Percentiles rank a stretch among this genome's conserved stretches.
These are phyloP conservation scores for Metschnikowia similis DNA, from an alignment of 805 yeast genomes.

Conservation along the genomic window DNA sequence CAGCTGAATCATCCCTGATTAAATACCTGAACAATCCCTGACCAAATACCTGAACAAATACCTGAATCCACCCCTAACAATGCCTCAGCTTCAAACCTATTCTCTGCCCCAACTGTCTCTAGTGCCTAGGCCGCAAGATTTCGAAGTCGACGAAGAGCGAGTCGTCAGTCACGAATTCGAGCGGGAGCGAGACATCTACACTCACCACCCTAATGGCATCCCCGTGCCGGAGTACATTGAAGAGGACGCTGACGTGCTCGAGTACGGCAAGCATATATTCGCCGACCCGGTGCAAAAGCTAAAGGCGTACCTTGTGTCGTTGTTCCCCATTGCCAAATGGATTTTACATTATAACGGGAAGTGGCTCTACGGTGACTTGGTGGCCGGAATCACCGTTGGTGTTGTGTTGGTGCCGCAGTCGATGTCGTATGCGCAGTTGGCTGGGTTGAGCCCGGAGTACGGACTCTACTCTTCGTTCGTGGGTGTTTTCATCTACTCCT, in stretches of 20 bases:
- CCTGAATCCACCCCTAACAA: not conserved
- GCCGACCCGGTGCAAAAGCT: constrained; percentile 37
- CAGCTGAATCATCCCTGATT: too few species aligned
- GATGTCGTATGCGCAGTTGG: constrained; percentile 90
- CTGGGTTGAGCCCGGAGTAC: constrained; percentile 74
- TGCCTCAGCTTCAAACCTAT: not conserved
- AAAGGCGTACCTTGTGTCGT: constrained; percentile 50
- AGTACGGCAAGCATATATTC: constrained; percentile 26
- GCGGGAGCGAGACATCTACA: constrained; percentile 7
- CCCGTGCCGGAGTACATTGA: constrained; percentile 38
- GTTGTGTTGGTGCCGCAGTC: constrained; percentile 91
- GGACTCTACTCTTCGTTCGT: constrained; percentile 90
- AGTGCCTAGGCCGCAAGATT: constrained; percentile 16
- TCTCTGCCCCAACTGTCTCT: constrained; percentile 8
- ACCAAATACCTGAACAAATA: too few species aligned
- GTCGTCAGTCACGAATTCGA: constrained; percentile 17
- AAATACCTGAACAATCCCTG: too few species aligned
- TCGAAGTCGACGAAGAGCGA: constrained; percentile 11
- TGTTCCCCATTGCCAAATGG: constrained; percentile 85
- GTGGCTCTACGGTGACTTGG: constrained; percentile 79
- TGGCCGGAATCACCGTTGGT: constrained; percentile 93
- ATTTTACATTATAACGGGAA: constrained; percentile 71
- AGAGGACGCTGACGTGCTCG: constrained; percentile 29
- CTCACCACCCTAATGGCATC: constrained; percentile 14
- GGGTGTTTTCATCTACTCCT: constrained; percentile 83